These are phyloP conservation scores for Barnettozyma sp. DNA, from an alignment of 805 yeast genomes.

Conservation along the genomic window DNA sequence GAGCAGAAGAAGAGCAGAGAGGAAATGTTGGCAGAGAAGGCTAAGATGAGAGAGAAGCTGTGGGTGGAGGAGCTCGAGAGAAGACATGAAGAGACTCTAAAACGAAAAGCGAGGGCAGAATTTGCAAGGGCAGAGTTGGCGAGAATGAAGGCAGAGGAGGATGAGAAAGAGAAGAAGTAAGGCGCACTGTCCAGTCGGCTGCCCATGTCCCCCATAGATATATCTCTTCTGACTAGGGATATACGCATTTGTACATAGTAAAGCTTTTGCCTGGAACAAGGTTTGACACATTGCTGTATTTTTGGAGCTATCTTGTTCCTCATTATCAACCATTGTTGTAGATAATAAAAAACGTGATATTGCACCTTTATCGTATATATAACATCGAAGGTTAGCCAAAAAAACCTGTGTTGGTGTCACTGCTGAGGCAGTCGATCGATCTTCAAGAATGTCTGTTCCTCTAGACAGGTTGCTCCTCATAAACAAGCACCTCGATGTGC, in stretches of 20 bases:
- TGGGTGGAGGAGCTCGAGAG: constrained; percentile 92
- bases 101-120: constrained; percentile 62
- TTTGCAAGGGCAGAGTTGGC: constrained; percentile 40
- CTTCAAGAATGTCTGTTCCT: constrained; percentile 7
- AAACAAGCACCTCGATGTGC: constrained; percentile 5
- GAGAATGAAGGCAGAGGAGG: constrained; percentile 28
- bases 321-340: too few species aligned
- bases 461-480: constrained; percentile 9
- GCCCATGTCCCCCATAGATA: too few species aligned
- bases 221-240: too few species aligned
- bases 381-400: too few species aligned
- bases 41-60: constrained; percentile 72
- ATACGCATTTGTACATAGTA: too few species aligned
- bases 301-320: too few species aligned
- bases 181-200: too few species aligned
- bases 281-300: too few species aligned
- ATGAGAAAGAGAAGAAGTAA: constrained; percentile 1
- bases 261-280: too few species aligned
- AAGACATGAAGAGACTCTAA: constrained; percentile 67
- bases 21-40: constrained; percentile 65
- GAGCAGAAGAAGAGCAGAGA: constrained; percentile 48
- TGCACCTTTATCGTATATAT: too few species aligned
- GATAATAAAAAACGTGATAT: constrained; percentile 2
- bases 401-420: too few species aligned
- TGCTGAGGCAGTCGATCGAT: background rate